Percentiles rank a stretch among this genome's conserved stretches.
Conservation (phyloP, 176 grass and related monocot genomes). For the Ensete ventricosum region DNA sequence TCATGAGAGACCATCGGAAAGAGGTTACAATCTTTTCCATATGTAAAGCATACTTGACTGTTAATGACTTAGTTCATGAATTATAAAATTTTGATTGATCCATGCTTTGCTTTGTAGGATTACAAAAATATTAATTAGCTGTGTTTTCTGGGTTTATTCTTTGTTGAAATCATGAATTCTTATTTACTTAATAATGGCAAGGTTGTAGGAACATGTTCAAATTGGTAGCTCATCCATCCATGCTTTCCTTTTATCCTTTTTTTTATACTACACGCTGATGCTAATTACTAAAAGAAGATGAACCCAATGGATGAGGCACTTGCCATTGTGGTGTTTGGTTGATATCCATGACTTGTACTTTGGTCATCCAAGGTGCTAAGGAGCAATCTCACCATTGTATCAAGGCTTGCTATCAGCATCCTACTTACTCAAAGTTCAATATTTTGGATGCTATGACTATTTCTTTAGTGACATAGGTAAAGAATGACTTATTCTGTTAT, state of each 20-base stretch:
- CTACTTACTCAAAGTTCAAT: too few species aligned
- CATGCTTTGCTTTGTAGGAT: background rate
- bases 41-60: background rate
- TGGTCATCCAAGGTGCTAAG: too few species aligned
- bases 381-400: too few species aligned
- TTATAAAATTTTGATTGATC: background rate
- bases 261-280: too few species aligned
- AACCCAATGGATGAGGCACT: too few species aligned
- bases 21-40: constrained; percentile 41
- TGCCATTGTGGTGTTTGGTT: too few species aligned
- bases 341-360: too few species aligned
- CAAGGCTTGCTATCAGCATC: too few species aligned
- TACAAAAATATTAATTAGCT: background rate
- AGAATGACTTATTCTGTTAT: background rate
- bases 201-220: background rate
- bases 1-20: constrained; percentile 86
- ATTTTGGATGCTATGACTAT: background rate
- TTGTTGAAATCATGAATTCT: background rate
- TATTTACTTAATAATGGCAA: background rate
- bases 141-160: background rate
- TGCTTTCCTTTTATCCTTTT: too few species aligned
- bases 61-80: background rate
- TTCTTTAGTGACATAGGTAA: background rate
- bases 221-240: background rate
- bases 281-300: too few species aligned